phyloP scores from a whole-genome alignment of 108 stramenopile species.

The Discostella stelligeroides region DNA sequence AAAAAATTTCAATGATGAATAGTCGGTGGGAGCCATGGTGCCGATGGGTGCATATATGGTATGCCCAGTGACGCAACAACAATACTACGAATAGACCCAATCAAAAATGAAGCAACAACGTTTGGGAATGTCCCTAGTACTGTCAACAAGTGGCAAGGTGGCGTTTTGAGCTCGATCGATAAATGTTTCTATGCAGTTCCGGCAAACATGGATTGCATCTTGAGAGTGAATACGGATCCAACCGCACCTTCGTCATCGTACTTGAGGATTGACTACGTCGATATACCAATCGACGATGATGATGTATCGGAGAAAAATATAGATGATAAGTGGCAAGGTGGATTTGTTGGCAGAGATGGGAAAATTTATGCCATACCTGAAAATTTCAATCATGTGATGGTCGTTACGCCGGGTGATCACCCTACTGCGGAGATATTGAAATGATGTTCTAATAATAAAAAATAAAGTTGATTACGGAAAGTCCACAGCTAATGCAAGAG shows the following conservation, averaged over 20 bases:
- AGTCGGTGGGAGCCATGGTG: conserved; percentile 79
- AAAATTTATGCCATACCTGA: conserved; percentile 83
- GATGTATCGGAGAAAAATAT: conserved; percentile 21
- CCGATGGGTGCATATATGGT: conserved; percentile 84
- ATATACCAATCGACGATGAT: background rate
- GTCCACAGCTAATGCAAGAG: no score
- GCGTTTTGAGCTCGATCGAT: conserved; percentile 62
- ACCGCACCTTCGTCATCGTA: background rate
- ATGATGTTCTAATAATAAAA: background rate
- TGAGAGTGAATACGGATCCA: conserved; percentile 66
- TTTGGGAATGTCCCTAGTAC: conserved; percentile 22
- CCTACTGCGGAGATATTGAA: conserved; percentile 36
- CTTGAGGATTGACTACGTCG: conserved; percentile 31
- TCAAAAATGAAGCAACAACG: conserved; percentile 42
- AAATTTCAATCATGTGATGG: conserved; percentile 71
- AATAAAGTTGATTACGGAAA: no score
- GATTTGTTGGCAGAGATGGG: conserved; percentile 68
- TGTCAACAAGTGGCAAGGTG: conserved; percentile 71
- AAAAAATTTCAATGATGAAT: conserved; percentile 29
- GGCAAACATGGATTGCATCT: conserved; percentile 60
- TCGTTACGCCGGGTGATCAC: conserved; percentile 58
- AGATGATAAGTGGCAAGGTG: conserved; percentile 54
- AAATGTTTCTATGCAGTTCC: conserved; percentile 83
- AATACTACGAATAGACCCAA: conserved; percentile 44
- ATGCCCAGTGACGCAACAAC: conserved; percentile 59